Evolutionary conservation across 176 grass and related monocot species (phyloP).

Genomic region (Musa beccarii): DNA sequence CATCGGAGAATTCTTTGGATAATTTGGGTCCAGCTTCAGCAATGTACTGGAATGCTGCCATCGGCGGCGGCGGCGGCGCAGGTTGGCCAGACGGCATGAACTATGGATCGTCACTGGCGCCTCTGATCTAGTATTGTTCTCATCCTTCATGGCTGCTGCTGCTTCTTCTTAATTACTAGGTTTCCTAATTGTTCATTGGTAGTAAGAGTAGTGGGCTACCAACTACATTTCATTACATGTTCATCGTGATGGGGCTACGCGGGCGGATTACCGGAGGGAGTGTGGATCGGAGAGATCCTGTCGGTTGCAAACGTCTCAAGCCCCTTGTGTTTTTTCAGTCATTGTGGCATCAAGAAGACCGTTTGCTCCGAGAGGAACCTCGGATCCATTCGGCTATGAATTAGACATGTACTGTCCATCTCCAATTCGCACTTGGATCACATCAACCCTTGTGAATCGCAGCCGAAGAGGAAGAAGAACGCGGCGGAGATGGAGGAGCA

Average conservation of each 20-base stretch:
- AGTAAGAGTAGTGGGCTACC: neutral
- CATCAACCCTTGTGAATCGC: neutral
- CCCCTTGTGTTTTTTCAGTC: constrained; percentile 12
- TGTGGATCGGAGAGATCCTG: constrained; percentile 20
- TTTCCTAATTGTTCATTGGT: neutral
- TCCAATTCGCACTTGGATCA: neutral
- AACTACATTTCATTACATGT: neutral
- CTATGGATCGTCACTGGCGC: neutral
- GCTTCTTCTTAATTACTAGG: neutral
- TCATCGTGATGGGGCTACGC: neutral
- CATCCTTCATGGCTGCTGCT: too few relatives aligned
- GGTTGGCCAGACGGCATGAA: neutral
- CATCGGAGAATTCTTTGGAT: neutral
- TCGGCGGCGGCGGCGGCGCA: neutral
- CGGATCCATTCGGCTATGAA: constrained; percentile 11
- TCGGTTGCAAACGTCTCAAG: constrained; percentile 22
- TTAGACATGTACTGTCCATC: neutral
- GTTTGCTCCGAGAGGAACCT: constrained; percentile 23
- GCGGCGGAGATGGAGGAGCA: too few relatives aligned
- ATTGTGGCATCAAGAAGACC: constrained; percentile 22
- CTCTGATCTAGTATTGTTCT: constrained; percentile 12
- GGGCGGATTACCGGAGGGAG: neutral
- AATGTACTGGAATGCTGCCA: constrained; percentile 2
- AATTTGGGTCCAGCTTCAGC: neutral
- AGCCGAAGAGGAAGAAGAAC: too few relatives aligned